A percentile compares a stretch with the other conserved stretches of the same genome.
phyloP scores from a whole-genome alignment of 495 filamentous ascomycete species.

The Neurospora discreta region DNA sequence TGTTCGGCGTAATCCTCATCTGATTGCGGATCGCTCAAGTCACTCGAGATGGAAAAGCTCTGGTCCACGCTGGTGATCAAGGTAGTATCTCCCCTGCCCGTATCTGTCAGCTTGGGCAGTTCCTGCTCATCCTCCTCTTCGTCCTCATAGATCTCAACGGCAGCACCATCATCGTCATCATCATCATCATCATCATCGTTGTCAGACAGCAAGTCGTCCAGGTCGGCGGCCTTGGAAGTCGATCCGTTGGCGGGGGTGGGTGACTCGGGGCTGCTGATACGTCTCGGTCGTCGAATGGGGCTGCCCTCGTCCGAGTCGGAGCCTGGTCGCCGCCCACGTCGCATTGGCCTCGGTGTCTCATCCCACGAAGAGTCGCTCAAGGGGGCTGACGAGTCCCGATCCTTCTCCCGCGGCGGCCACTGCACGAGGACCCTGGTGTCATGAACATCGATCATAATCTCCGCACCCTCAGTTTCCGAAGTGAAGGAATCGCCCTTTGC shows the following conservation, averaged over 20 bases:
- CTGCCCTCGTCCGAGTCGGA: conserved; percentile 44
- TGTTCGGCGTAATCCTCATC: conserved; percentile 43
- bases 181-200: conserved; percentile 13
- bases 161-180: conserved; percentile 12
- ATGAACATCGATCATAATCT: conserved; percentile 94
- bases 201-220: conserved; percentile 21
- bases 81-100: conserved; percentile 9
- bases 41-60: conserved; percentile 38
- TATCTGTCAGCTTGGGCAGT: conserved; percentile 16
- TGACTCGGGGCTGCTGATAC: conserved; percentile 59
- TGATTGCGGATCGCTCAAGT: conserved; percentile 48
- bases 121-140: conserved; percentile 39
- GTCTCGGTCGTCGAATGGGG: conserved; percentile 51
- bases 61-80: conserved; percentile 28
- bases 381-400: conserved; percentile 48
- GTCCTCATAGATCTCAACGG: conserved; percentile 45
- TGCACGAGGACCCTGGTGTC: conserved; percentile 78
- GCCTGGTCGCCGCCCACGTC: background rate
- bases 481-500: conserved; percentile 81
- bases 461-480: conserved; percentile 77
- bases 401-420: conserved; percentile 64
- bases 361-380: conserved; percentile 61
- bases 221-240: conserved; percentile 15
- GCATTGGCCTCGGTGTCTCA: conserved; percentile 34
- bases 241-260: conserved; percentile 50